Evolutionary conservation across 257 asterid species (phyloP), one percentile per base, ranked within the genome.

Genomic region (Solanum chmielewskii): DNA sequence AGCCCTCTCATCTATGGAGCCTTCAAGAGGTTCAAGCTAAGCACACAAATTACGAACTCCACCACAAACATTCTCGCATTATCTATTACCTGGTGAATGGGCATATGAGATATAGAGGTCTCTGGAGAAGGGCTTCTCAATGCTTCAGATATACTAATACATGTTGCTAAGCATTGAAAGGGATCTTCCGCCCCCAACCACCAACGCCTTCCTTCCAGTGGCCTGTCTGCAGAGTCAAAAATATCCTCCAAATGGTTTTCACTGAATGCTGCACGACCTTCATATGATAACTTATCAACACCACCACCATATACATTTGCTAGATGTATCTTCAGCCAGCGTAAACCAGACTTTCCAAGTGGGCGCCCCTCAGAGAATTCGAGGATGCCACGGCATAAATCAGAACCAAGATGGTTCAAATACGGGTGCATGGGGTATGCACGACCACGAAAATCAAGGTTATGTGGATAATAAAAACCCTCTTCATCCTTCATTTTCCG

Each of bases 391-490:
- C 99, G 94, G 86, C 99, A 97, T 76, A 97, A 93, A 88, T 97
- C 99, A 75, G 98, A 95, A 86, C 99, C 98, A 78, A 97, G 99
- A 92, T 97, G 99, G 89, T 97, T 95, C 90, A 97, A 88, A 91
- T 97, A 92, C 21, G 99, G 99, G 89, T 96, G 99, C 99, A 96
- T 97, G n/a, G 99, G 99, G 88, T 97, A 97, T 71, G 99, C 99
- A 89, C 99, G 99, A 31, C 99, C 99, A 52, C 99, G 95, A 68
- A 97, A 97, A 93, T 97, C 99, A 87, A 97, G 87, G 91, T 97
- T 97, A 91, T 97, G 99, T 56, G 99, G 99, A 91, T 96, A 97
- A 88, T 92, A 96, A 88, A 97, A 95, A 60, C 98, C 98, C n/a
- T 95, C 99, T 91, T 97, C 99, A 21, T 94, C 99, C 93, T 95